These are phyloP conservation scores for Fistulinella cinereoalba DNA, from an alignment of 1,284 basidiomycete species.

Conservation along the genomic window DNA sequence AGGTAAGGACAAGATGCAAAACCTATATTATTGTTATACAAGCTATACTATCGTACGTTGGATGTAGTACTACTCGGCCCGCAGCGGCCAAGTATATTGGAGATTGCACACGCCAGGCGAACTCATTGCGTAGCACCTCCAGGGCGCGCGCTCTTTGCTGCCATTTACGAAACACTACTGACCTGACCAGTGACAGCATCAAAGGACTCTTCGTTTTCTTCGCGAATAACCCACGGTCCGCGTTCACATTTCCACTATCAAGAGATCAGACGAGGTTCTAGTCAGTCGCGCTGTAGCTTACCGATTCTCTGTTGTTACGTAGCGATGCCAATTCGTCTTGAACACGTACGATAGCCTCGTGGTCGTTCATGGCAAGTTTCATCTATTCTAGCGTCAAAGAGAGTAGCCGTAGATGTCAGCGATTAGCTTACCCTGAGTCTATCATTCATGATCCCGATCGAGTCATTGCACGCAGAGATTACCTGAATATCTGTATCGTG, in stretches of 20 bases:
- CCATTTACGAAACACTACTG: too few relatives aligned
- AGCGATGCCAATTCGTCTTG: slow-evolving; percentile 8
- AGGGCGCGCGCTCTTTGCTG: too few relatives aligned
- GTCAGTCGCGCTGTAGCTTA: not conserved
- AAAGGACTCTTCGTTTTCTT: not conserved
- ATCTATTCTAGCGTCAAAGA: slow-evolving; percentile 1
- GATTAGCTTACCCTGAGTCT: slow-evolving; percentile 10
- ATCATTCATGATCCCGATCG: slow-evolving; percentile 12
- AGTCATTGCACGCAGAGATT: slow-evolving; percentile 7
- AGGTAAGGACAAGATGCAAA: too few relatives aligned
- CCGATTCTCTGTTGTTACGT: not conserved
- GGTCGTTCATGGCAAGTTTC: slow-evolving; percentile 6
- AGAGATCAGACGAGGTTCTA: not conserved
- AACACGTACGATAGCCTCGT: slow-evolving; percentile 8
- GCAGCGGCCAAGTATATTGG: too few relatives aligned
- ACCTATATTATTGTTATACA: too few relatives aligned
- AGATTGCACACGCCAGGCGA: too few relatives aligned
- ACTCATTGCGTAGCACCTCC: too few relatives aligned
- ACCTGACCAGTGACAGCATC: too few relatives aligned
- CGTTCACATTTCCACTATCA: not conserved
- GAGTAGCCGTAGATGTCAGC: not conserved
- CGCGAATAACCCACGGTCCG: not conserved
- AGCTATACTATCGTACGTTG: too few relatives aligned
- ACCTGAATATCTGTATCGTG: slow-evolving; percentile 12
- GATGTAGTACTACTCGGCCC: too few relatives aligned